Base-by-base conservation (phyloP, 1,284 basidiomycete species). In the Porodaedalea pini region DNA sequence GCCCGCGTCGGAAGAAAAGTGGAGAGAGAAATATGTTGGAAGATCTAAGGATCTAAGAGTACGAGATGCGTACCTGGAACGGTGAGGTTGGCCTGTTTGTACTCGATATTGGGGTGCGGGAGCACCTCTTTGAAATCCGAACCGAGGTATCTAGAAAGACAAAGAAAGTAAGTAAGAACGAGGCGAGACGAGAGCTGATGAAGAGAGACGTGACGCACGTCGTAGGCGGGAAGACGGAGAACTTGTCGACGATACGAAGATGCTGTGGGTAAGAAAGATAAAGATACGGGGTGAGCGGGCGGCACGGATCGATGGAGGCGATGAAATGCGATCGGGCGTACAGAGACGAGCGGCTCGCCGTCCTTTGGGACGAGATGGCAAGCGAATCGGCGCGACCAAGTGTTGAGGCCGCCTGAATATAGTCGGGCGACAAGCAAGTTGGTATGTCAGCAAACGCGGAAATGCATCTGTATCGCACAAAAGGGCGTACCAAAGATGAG, bases 191-290 rank as follows among this genome's bases (percentile, higher is more conserved):
- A 36, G 39, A 43, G 1, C 8, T 21, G 41, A 44, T 13, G 39
- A 53, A 36, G 41, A 40, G 25, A 57, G 53, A 57, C 57, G 11
- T 44, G 27, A 74, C 86, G 66, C 69, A 93, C 86, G 91, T 94
- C 54, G 92, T 93, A n/a, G 92, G 80, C 4, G 92, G 92, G 13
- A 74, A 67, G 37, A 94, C 88, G 21, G 89, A 91, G 71, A 85
- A 93, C 69, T 92, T 90, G 73, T 95, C 92, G 44, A 92, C 90
- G 63, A 92, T 86, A 51, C 87, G 81, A 17, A 91, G 73, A 68
- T 83, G 77, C 88, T 91, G 66, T 34, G 49, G 43, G 55, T 47
- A 27, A 51, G 50, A 40, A 55, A 58, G 37, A 45, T 21, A 15
- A 61, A 34, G 19, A 54, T 55, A 37, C 41, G 37, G 43, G 13